These are phyloP conservation scores for Colletotrichum camelliae DNA, from an alignment of 2,329 filamentous ascomycete genomes.

Conservation along the genomic window DNA sequence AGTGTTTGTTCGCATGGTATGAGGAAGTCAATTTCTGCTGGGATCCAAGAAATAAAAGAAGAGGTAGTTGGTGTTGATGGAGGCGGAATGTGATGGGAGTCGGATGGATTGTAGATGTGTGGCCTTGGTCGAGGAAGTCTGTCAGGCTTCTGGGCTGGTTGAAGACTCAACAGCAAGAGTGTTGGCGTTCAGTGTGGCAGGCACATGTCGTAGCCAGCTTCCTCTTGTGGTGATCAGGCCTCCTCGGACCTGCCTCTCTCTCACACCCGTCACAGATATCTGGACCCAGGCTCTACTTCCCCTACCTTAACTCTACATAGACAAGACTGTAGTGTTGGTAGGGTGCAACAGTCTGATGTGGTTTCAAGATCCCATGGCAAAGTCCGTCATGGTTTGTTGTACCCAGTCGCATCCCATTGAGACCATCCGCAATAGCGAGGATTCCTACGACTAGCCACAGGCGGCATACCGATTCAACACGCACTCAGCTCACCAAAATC, in stretches of 20 bases:
- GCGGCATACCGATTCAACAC: not conserved
- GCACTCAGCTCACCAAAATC: not conserved
- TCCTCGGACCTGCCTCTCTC: not conserved
- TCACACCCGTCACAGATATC: not conserved
- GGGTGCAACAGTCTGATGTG: too few relatives aligned
- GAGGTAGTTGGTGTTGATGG: not conserved
- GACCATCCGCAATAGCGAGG: not conserved
- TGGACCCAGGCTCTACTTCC: not conserved
- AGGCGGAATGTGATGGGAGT: not conserved
- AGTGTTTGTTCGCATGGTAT: not conserved
- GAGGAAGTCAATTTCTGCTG: not conserved
- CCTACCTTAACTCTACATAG: not conserved
- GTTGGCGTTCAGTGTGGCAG: not conserved
- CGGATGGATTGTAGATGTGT: not conserved
- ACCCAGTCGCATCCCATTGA: not conserved
- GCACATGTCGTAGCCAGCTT: not conserved
- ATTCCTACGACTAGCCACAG: too few relatives aligned
- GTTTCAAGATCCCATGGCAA: not conserved
- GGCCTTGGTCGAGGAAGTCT: not conserved
- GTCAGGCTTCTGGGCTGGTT: not conserved
- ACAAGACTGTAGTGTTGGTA: too few relatives aligned
- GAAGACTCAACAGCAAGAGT: not conserved
- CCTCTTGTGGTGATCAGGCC: not conserved
- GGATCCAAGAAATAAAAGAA: not conserved
- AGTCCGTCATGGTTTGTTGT: not conserved